phyloP scores from a whole-genome alignment of 208 protist genomes.

The Trypanosoma lewisi region DNA sequence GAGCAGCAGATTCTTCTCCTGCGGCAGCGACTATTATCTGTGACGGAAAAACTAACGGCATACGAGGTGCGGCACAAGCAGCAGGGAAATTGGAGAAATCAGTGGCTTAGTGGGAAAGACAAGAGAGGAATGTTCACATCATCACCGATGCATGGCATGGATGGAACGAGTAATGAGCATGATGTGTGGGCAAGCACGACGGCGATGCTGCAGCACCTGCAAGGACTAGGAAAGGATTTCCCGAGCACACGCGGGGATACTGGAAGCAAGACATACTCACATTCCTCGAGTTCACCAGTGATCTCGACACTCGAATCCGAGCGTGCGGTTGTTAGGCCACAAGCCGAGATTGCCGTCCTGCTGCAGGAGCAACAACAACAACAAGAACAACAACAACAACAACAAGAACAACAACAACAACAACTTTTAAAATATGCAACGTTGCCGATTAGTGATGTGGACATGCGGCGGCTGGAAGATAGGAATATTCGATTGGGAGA shows the following conservation, averaged over 20 bases:
- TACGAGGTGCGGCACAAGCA: not conserved
- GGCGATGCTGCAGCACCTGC: not conserved
- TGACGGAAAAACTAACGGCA: conserved; percentile 46
- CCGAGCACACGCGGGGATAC: not conserved
- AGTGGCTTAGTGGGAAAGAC: not conserved
- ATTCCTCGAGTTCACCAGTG: too few species aligned
- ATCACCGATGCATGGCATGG: not conserved
- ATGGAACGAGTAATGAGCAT: not conserved
- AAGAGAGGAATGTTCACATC: not conserved
- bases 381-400: conserved; percentile 18
- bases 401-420: conserved; percentile 12
- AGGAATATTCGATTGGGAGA: not conserved
- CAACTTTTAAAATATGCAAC: not conserved
- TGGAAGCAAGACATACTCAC: not conserved
- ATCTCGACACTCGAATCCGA: not conserved
- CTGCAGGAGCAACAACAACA: conserved; percentile 27
- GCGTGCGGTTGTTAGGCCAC: not conserved
- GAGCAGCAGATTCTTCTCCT: conserved; percentile 85
- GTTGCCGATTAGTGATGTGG: not conserved
- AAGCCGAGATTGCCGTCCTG: conserved; percentile 32
- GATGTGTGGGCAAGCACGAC: too few species aligned
- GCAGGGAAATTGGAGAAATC: not conserved
- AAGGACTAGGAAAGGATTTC: not conserved
- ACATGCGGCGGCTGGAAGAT: not conserved
- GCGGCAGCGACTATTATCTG: conserved; percentile 69